phyloP scores from a whole-genome alignment of 1,139 yeast genomes.

The Candida pseudocylindracea region DNA sequence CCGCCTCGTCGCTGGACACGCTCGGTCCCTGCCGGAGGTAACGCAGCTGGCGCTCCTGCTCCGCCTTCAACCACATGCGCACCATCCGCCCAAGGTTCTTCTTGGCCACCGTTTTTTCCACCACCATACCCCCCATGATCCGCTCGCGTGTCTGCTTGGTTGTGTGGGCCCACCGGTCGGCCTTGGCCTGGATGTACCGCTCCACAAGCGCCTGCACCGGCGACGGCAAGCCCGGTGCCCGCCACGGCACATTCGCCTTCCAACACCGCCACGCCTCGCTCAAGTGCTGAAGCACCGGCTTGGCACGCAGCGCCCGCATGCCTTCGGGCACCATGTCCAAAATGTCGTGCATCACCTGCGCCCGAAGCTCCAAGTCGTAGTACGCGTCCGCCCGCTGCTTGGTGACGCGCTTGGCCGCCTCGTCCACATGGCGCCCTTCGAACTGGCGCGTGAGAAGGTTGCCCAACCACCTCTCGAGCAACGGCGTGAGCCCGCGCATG shows the following conservation, averaged over 20 bases:
- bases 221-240: slow-evolving; percentile 88
- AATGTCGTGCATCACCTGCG: slow-evolving; percentile 89
- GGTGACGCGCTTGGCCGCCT: slow-evolving; percentile 81
- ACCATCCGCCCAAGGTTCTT: slow-evolving; percentile 86
- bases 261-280: slow-evolving; percentile 99
- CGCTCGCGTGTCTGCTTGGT: slow-evolving; percentile 54
- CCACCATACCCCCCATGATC: slow-evolving; percentile 69
- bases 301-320: slow-evolving; percentile 67
- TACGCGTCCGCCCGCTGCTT: slow-evolving; percentile 92
- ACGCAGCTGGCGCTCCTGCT: slow-evolving; percentile 69
- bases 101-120: slow-evolving; percentile 84
- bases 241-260: slow-evolving; percentile 98
- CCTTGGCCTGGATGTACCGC: slow-evolving; percentile 82
- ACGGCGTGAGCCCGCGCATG: slow-evolving; percentile 80
- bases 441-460: slow-evolving; percentile 82
- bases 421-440: slow-evolving; percentile 87
- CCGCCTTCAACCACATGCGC: slow-evolving; percentile 78
- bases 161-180: slow-evolving; percentile 90
- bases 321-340: slow-evolving; percentile 96
- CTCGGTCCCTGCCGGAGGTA: slow-evolving; percentile 80
- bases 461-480: slow-evolving; percentile 88
- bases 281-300: slow-evolving; percentile 75
- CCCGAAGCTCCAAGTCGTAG: slow-evolving; percentile 80
- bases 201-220: slow-evolving; percentile 76
- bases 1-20: slow-evolving; percentile 74